A percentile compares a stretch with the other conserved stretches of the same genome.
Evolutionary conservation across 1,139 yeast genomes (phyloP).

Genomic region (Petasospora rhodanensis): DNA sequence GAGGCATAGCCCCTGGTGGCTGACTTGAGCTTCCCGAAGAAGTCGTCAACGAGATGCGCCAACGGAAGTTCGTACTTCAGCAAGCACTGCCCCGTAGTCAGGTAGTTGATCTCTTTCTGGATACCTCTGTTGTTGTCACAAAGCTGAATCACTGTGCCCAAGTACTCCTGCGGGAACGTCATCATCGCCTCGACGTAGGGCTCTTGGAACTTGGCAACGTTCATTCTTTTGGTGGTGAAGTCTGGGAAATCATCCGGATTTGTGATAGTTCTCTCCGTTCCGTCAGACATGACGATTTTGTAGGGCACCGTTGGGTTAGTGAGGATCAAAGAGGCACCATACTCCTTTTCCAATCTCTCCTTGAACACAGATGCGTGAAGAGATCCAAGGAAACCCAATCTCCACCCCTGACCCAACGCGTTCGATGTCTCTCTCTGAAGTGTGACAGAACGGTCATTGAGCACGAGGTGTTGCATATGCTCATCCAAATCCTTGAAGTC

Average conservation of each 20-base stretch:
- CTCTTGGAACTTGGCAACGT: constrained; percentile 63
- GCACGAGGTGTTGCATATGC: constrained; percentile 78
- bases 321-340: constrained; percentile 86
- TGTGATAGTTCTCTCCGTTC: constrained; percentile 59
- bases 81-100: constrained; percentile 78
- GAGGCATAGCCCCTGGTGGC: constrained; percentile 91
- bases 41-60: constrained; percentile 88
- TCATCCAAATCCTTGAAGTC: constrained; percentile 90
- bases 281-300: constrained; percentile 61
- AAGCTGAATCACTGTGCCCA: constrained; percentile 80
- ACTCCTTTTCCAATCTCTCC: constrained; percentile 86
- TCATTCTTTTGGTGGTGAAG: constrained; percentile 35
- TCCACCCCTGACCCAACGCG: constrained; percentile 97
- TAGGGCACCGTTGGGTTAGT: constrained; percentile 98
- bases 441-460: constrained; percentile 89
- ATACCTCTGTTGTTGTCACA: constrained; percentile 83
- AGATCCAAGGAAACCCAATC: constrained; percentile 91
- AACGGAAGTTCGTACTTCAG: constrained; percentile 78
- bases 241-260: constrained; percentile 95
- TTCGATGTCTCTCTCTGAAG: constrained; percentile 87
- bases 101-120: constrained; percentile 73
- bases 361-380: constrained; percentile 93
- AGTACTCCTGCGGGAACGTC: constrained; percentile 85
- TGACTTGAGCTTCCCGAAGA: constrained; percentile 89
- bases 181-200: constrained; percentile 89